Conservation (phyloP, 768 basidiomycete genomes). For the Serendipita sp. region DNA sequence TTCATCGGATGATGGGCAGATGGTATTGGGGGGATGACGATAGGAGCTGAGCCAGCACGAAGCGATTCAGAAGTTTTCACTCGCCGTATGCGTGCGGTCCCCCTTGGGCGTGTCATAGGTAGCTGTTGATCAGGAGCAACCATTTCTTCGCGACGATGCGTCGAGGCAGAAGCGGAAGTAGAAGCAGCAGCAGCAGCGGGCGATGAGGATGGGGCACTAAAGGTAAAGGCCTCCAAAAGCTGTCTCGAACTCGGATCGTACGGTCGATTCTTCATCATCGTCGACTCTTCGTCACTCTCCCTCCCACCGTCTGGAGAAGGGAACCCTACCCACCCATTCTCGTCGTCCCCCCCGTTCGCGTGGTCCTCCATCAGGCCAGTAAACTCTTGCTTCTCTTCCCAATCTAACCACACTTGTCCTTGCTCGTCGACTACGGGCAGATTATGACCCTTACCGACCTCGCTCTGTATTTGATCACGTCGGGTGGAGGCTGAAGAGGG, state of each 20-base stretch:
- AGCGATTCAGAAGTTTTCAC: constrained; percentile 4
- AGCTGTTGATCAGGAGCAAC: not conserved
- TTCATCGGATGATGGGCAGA: not conserved
- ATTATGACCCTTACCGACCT: not conserved
- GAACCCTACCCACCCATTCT: not conserved
- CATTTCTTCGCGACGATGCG: not conserved
- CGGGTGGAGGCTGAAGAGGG: not conserved
- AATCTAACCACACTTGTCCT: constrained; percentile 4
- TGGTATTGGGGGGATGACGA: not conserved
- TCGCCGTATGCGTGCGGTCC: not conserved
- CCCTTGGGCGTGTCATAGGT: not conserved
- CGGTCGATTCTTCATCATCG: not conserved
- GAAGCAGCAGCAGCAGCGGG: too few relatives aligned
- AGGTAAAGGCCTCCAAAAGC: not conserved
- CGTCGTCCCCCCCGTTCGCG: not conserved
- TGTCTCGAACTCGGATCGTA: not conserved
- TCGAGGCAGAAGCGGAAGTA: not conserved
- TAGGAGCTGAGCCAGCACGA: constrained; percentile 4
- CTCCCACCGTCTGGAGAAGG: not conserved
- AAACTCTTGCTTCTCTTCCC: constrained; percentile 3
- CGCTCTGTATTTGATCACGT: constrained; percentile 1
- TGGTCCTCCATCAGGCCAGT: not conserved
- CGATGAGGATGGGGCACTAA: not conserved
- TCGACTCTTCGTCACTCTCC: constrained; percentile 4
- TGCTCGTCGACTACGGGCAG: constrained; percentile 1